Conservation (phyloP, 1,139 yeast genomes). For the Nakaseomyces kungkrabaensis region DNA sequence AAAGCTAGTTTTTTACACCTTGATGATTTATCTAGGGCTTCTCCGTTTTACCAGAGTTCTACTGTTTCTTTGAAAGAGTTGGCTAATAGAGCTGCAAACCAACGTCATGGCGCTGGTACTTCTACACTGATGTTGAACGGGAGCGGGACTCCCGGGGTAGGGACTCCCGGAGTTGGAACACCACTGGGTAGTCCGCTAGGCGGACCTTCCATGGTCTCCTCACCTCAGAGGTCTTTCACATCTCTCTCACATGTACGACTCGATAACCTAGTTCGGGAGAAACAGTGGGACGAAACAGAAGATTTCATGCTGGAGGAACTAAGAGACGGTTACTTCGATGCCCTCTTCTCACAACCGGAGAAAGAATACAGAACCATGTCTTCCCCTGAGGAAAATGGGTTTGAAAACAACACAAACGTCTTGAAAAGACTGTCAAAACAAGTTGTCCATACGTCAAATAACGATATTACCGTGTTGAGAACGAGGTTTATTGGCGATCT, state of each 20-base stretch:
- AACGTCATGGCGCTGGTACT: not conserved
- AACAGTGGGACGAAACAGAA: conserved; percentile 25
- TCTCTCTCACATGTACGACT: conserved; percentile 30
- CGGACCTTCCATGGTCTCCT: not conserved
- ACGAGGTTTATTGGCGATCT: not conserved
- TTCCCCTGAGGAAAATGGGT: conserved; percentile 6
- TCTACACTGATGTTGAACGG: not conserved
- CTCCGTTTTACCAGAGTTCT: conserved; percentile 1
- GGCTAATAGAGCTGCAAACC: not conserved
- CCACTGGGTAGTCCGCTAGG: not conserved
- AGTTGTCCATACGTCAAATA: not conserved
- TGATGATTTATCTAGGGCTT: not conserved
- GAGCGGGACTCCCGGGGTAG: no score
- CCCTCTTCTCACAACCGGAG: conserved; percentile 33
- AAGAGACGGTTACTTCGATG: conserved; percentile 41
- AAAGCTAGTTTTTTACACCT: not conserved
- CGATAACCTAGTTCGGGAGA: conserved; percentile 21
- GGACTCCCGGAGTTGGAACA: not conserved
- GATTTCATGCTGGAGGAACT: conserved; percentile 35
- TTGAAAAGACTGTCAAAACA: not conserved
- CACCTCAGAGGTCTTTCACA: conserved; percentile 21
- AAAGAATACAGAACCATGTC: conserved; percentile 3
- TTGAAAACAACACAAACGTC: conserved; percentile 9
- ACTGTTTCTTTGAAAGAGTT: not conserved
- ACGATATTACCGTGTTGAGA: not conserved